phyloP scores from a whole-genome alignment of 1,139 yeast species.

The Geotrichum aggregatum region DNA sequence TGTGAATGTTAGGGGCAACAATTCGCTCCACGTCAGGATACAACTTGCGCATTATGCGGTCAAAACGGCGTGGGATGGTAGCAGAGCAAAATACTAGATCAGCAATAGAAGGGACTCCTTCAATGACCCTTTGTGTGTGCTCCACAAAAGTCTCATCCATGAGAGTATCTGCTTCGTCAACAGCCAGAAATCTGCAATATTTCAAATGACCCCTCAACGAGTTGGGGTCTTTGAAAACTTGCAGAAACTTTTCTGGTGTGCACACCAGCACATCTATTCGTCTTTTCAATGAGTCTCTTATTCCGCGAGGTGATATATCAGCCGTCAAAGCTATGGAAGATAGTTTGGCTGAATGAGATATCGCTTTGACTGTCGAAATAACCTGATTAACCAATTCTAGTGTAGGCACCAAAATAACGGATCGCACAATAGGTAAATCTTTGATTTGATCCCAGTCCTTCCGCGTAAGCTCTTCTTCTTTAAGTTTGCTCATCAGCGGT shows the following conservation, averaged over 20 bases:
- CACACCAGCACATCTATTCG: slow-evolving; percentile 77
- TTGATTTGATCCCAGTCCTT: slow-evolving; percentile 29
- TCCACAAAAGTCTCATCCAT: slow-evolving; percentile 78
- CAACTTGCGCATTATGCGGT: slow-evolving; percentile 53
- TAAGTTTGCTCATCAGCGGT: slow-evolving; percentile 65
- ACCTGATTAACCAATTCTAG: slow-evolving; percentile 86
- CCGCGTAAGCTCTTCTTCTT: slow-evolving; percentile 40
- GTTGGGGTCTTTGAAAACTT: slow-evolving; percentile 24
- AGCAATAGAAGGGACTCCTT: slow-evolving; percentile 47
- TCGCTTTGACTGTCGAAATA: slow-evolving; percentile 48
- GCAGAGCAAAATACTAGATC: slow-evolving; percentile 82
- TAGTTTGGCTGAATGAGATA: slow-evolving; percentile 48
- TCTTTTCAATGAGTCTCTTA: slow-evolving; percentile 37
- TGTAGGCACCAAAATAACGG: slow-evolving; percentile 79
- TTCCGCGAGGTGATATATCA: slow-evolving; percentile 23
- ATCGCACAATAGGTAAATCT: slow-evolving; percentile 50
- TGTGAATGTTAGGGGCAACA: slow-evolving; percentile 78
- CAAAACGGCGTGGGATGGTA: slow-evolving; percentile 78
- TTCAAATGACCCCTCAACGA: slow-evolving; percentile 29
- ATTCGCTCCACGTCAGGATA: slow-evolving; percentile 69
- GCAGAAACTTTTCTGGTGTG: slow-evolving; percentile 54
- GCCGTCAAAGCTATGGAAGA: slow-evolving; percentile 33
- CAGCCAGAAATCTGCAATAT: slow-evolving; percentile 53
- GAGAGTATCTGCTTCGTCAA: slow-evolving; percentile 95
- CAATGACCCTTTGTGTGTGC: slow-evolving; percentile 58